phyloP scores from a whole-genome alignment of 805 yeast species.

The Kazachstania viticola region DNA sequence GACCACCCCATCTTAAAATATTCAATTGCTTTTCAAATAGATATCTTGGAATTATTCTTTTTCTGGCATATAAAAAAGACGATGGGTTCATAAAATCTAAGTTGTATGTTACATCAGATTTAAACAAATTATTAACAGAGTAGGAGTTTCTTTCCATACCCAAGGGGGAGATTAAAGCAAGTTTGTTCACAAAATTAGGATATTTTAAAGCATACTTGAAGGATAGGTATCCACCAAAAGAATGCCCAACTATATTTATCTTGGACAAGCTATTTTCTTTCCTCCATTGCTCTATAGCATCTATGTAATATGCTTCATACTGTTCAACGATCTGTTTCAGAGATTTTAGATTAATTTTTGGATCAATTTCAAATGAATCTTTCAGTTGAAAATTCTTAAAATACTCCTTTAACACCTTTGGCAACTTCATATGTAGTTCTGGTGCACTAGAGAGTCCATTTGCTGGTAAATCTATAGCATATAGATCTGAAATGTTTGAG shows the following conservation, averaged over 20 bases:
- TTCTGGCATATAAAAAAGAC: slow-evolving; percentile 27
- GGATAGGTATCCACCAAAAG: slow-evolving; percentile 67
- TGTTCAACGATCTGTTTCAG: slow-evolving; percentile 8
- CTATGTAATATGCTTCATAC: slow-evolving; percentile 45
- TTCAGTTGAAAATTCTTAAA: neutral
- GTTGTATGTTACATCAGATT: slow-evolving; percentile 8
- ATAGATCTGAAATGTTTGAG: slow-evolving; percentile 39
- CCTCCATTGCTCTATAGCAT: slow-evolving; percentile 58
- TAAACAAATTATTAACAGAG: slow-evolving; percentile 33
- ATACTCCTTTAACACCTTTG: too few species aligned
- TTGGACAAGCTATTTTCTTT: slow-evolving; percentile 33
- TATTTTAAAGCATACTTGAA: slow-evolving; percentile 48
- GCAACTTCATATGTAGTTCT: neutral
- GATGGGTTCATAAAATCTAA: slow-evolving; percentile 31
- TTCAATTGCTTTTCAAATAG: slow-evolving; percentile 32
- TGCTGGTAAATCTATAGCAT: slow-evolving; percentile 61
- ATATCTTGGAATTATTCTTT: slow-evolving; percentile 20
- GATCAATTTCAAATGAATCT: neutral
- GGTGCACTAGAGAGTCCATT: slow-evolving; percentile 43
- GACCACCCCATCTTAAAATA: slow-evolving; percentile 35
- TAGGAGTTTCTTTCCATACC: slow-evolving; percentile 63
- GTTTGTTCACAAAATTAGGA: slow-evolving; percentile 41
- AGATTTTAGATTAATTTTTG: neutral
- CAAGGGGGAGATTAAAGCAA: slow-evolving; percentile 61
- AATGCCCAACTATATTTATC: slow-evolving; percentile 63